Evolutionary conservation across 305 asterid genomes (phyloP).

Genomic region (Rubia balearica): DNA sequence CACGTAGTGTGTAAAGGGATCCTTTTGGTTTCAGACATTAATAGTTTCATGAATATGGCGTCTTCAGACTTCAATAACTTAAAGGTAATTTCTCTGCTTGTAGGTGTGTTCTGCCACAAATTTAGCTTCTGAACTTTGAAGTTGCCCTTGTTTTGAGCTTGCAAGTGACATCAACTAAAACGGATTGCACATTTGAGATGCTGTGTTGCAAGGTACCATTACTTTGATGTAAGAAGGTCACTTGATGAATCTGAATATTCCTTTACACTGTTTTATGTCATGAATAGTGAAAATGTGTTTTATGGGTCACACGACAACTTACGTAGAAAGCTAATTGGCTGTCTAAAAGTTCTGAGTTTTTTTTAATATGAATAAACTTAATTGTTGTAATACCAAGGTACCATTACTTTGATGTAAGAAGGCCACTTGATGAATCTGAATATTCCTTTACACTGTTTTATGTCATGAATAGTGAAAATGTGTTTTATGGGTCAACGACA

Average conservation of each 20-base stretch:
- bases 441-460: not conserved
- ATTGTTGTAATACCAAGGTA: conserved; percentile 58
- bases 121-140: conserved; percentile 63
- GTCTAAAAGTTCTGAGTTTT: not conserved
- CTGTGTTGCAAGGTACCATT: conserved; percentile 70
- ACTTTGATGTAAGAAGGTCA: conserved; percentile 2
- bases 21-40: not conserved
- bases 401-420: conserved; percentile 13
- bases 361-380: not conserved
- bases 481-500: not conserved
- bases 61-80: not conserved
- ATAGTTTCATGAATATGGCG: not conserved
- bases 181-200: conserved; percentile 65
- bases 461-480: not conserved
- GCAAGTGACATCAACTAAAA: conserved; percentile 49
- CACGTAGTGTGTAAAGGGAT: too few species aligned
- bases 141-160: conserved; percentile 75
- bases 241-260: not conserved
- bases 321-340: not conserved
- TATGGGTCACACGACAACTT: not conserved
- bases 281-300: not conserved
- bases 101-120: conserved; percentile 72
- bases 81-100: conserved; percentile 16
- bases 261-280: not conserved
- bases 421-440: not conserved